Base-by-base conservation (phyloP, 768 basidiomycete species). In the Trametes punicea region DNA sequence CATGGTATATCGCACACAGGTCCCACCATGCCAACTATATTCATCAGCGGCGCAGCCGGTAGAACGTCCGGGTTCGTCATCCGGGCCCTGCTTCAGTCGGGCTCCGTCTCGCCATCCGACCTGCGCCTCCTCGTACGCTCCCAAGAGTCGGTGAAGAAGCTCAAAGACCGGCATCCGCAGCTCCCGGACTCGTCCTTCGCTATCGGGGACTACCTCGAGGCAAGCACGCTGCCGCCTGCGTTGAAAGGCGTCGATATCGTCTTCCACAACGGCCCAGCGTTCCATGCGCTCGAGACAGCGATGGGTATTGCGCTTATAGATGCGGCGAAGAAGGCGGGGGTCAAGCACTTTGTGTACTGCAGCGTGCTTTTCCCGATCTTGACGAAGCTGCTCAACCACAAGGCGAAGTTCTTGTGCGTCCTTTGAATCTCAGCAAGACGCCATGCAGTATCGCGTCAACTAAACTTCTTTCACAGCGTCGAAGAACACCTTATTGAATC, bases 401-500 rank as follows among this genome's bases (percentile, higher is more conserved):
- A 63, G 55, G 65, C 59, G 44, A 64, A 67, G 46, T 46, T 61
- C 26, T 34, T 44, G 64, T 68, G 23, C 26, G 63, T 59, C 30
- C 4, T 36, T 8, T 36, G 6, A 0, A n/a, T 8, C 50, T 26
- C n/a, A 25, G 36, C 5, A n/a, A 38, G 15, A 5, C 15, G 18
- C 4, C 1, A 23, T 5, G 13, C 9, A 21, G 42, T 13, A 13
- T 5, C 7, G 16, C 4, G 7, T 41, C 44, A 20, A n/a, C 18
- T 36, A 1, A 13, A 23, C 27, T 16, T 23, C 46, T n/a, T 34
- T 7, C 30, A 29, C 16, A 70, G 69, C 49, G 63, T 72, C 27
- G 73, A 75, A 59, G 68, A 74, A 48, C 69, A 73, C 30, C 69
- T 75, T 8, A 65, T 71, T 40, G 71, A 73, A 41, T 71, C 70